phyloP scores from a whole-genome alignment of 352 stramenopile genomes.

The Aphanomyces astaci region DNA sequence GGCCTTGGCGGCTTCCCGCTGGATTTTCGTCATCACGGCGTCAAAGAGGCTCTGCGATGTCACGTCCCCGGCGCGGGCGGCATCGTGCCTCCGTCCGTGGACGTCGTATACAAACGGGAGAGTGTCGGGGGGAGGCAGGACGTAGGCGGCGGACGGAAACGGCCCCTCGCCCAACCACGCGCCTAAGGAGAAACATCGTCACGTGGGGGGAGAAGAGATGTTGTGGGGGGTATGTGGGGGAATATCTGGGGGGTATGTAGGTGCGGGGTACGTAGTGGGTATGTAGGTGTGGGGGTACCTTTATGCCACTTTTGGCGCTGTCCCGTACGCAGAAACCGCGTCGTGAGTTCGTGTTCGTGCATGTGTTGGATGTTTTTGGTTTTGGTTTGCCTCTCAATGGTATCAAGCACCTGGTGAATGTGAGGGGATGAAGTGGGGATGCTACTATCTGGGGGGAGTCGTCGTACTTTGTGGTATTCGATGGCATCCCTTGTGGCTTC shows the following conservation, averaged over 20 bases:
- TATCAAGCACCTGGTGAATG: conserved; percentile 28
- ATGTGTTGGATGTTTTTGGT: conserved; percentile 35
- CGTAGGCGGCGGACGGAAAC: conserved; percentile 36
- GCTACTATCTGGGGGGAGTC: no score
- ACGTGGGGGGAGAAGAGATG: no score
- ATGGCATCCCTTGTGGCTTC: conserved; percentile 43
- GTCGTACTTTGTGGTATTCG: conserved; percentile 37
- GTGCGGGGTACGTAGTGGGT: no score
- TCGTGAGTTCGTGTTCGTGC: conserved; percentile 40
- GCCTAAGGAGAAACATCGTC: background rate
- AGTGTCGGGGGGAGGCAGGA: conserved; percentile 1
- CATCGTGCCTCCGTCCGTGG: conserved; percentile 40
- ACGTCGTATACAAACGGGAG: conserved; percentile 51
- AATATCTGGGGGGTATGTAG: no score
- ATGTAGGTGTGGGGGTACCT: conserved; percentile 18
- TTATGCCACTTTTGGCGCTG: conserved; percentile 31
- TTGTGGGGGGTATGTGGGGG: no score
- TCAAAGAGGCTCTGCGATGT: conserved; percentile 31
- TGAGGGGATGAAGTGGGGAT: no score
- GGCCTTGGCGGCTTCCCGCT: conserved; percentile 26
- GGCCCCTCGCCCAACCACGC: conserved; percentile 36
- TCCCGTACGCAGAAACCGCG: conserved; percentile 30
- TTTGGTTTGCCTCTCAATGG: conserved; percentile 38
- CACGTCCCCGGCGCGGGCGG: conserved; percentile 29
- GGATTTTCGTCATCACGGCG: conserved; percentile 48